These are phyloP conservation scores for Naganishia vaughanmartiniae DNA, from an alignment of 768 basidiomycete species.

Conservation along the genomic window DNA sequence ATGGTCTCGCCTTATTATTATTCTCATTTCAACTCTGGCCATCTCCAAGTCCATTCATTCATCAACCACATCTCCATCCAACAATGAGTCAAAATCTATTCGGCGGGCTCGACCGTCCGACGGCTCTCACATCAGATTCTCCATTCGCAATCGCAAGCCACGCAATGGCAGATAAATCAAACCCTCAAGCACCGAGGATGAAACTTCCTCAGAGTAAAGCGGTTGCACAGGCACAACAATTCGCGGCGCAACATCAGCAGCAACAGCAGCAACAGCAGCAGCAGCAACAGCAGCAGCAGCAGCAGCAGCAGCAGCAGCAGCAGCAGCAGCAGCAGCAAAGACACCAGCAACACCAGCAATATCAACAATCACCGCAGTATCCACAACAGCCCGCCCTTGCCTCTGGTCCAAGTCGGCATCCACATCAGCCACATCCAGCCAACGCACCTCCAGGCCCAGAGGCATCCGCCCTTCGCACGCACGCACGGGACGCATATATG, in stretches of 20 bases:
- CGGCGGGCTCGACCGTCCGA: constrained; percentile 31
- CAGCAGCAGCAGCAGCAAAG: constrained; percentile 29
- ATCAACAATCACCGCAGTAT: constrained; percentile 27
- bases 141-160: constrained; percentile 46
- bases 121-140: constrained; percentile 36
- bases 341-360: too few relatives aligned
- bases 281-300: constrained; percentile 23
- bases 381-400: constrained; percentile 17
- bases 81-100: constrained; percentile 8
- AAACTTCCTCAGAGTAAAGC: constrained; percentile 42
- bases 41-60: too few relatives aligned
- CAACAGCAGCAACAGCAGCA: constrained; percentile 29
- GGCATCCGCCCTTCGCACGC: neutral
- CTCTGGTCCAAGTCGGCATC: constrained; percentile 17
- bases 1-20: too few relatives aligned
- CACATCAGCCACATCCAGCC: constrained; percentile 19
- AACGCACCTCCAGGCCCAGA: neutral
- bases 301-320: constrained; percentile 17
- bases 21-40: too few relatives aligned
- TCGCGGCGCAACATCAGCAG: constrained; percentile 18
- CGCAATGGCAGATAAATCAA: constrained; percentile 46
- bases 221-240: constrained; percentile 27
- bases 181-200: constrained; percentile 45
- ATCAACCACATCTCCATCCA: neutral
- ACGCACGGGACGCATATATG: constrained; percentile 29